phyloP scores from a whole-genome alignment of 2,329 filamentous ascomycete species.

The Colletotrichum sp. region DNA sequence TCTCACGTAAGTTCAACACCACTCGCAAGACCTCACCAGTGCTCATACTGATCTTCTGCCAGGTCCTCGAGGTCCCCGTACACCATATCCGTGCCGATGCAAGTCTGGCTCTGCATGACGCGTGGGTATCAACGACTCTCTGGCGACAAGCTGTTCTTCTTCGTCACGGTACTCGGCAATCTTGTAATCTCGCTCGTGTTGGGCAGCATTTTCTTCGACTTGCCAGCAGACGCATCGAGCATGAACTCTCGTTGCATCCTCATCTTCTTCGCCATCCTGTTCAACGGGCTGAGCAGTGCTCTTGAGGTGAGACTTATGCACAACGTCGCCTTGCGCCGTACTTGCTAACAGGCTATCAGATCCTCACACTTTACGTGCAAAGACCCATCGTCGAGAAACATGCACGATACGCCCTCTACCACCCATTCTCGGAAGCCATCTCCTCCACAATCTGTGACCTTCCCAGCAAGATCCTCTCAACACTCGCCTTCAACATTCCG shows the following conservation, averaged over 20 bases:
- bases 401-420: constrained; percentile 33
- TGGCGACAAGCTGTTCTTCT: constrained; percentile 69
- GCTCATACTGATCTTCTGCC: not conserved
- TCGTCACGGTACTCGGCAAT: constrained; percentile 54
- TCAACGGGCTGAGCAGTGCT: constrained; percentile 31
- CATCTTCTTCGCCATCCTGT: constrained; percentile 35
- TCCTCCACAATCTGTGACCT: constrained; percentile 10
- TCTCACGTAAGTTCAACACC: constrained; percentile 40
- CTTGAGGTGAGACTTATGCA: constrained; percentile 14
- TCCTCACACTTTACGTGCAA: constrained; percentile 25
- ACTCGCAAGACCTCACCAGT: accelerated
- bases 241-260: constrained; percentile 50
- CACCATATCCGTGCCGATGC: constrained; percentile 66
- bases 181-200: constrained; percentile 55
- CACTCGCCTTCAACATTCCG: constrained; percentile 64
- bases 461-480: constrained; percentile 43
- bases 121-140: constrained; percentile 61
- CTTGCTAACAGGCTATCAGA: not conserved
- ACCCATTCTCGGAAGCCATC: constrained; percentile 27
- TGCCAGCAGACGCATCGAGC: constrained; percentile 52
- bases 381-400: constrained; percentile 32
- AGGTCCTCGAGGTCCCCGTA: constrained; percentile 46
- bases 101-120: constrained; percentile 62
- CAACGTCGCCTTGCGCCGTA: accelerated
- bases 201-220: constrained; percentile 69